Conservation (phyloP, 2,329 filamentous ascomycete genomes). For the Exophiala phaeomuriformis region DNA sequence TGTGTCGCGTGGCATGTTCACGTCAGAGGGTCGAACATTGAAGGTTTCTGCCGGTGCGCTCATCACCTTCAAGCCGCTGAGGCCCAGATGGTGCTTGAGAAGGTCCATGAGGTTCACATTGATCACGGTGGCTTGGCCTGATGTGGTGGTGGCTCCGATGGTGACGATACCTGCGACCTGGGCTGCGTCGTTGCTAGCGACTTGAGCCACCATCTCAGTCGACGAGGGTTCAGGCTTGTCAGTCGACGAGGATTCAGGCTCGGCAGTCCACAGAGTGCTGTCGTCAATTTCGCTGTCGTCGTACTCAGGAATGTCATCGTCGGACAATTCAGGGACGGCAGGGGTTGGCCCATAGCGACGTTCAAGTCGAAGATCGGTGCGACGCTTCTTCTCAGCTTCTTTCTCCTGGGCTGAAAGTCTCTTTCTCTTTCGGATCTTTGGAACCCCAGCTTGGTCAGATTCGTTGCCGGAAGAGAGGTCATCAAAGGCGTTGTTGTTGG, state of each 20-base stretch:
- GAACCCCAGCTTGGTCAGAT: slow-evolving; percentile 12
- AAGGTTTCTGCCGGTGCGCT: too few relatives aligned
- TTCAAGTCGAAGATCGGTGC: neutral
- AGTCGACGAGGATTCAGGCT: neutral
- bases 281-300: neutral
- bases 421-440: slow-evolving; percentile 8
- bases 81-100: too few relatives aligned
- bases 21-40: too few relatives aligned
- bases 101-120: slow-evolving; percentile 4
- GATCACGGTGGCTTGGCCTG: neutral
- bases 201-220: too few relatives aligned
- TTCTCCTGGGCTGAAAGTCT: neutral
- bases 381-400: neutral
- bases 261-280: neutral
- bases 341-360: slow-evolving; percentile 3
- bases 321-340: slow-evolving; percentile 13
- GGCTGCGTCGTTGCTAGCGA: too few relatives aligned
- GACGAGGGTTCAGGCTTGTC: too few relatives aligned
- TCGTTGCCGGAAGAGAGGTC: slow-evolving; percentile 2
- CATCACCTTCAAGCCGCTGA: too few relatives aligned
- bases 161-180: too few relatives aligned
- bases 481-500: too few relatives aligned
- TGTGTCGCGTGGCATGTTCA: neutral
- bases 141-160: neutral
- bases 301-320: slow-evolving; percentile 3